Evolutionary conservation across 2,329 filamentous ascomycete species (phyloP), one percentile per base, ranked within the genome.

Genomic region (Aspergillus texensis): DNA sequence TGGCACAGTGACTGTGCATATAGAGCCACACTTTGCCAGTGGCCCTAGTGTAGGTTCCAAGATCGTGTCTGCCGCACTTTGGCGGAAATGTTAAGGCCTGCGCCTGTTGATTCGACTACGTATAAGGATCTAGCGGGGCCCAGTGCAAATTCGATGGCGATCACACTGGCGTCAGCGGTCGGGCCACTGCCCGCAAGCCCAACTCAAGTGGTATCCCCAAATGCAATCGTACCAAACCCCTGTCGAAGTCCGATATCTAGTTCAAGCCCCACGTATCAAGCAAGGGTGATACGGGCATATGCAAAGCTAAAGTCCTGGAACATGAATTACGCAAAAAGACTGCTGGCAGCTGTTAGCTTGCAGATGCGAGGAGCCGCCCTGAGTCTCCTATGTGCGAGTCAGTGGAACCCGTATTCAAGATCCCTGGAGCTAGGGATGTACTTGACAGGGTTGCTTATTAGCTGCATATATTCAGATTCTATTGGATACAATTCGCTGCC

Each of bases 401-500:
- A 61, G 63, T 62, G 57, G 62, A 54, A 32, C 58, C 54, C 28
- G 57, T 62, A 46, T 62, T 53, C 58, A 50, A 41, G 58, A 62
- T 62, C 61, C 61, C 62, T 58, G 55, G 46, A 64, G 60, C 60
- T 61, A 67, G 45, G 43, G 59, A 65, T 64, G 53, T 45, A 58
- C 43, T 54, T 48, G 60, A 58, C 68, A 67, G 63, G 68, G 66
- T 58, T 66, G 34, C 28, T 58, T 60, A 43, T 65, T 76, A 75
- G 73, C 65, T 73, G 73, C 75, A 76, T 73, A 70, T 70, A 63
- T 62, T 54, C 48, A 52, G 26, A 52, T 58, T 60, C 62, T 59
- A 76, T 75, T 77, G 74, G 74, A 65, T 58, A 59, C 62, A 36
- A 61, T 21, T 53, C 52, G 65, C 57, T 67, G 64, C 70, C 68